Percentiles rank a stretch among this genome's conserved stretches.
Evolutionary conservation across 2,329 filamentous ascomycete species (phyloP).

Genomic region (Massarina eburnea): DNA sequence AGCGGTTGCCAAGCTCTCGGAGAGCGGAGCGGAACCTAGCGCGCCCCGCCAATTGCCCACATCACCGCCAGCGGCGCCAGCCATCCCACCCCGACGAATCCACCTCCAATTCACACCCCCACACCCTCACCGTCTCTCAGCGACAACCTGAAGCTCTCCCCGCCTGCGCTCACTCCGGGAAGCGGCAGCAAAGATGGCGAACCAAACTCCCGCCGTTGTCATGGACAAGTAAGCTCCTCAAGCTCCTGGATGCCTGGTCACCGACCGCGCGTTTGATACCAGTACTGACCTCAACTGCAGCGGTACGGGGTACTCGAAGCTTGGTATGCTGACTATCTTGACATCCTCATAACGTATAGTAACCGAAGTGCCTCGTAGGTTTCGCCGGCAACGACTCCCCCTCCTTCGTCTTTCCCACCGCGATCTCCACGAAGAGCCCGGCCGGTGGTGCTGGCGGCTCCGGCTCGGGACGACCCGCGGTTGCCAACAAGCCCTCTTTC

Average conservation of each 20-base stretch:
- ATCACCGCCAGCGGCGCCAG: slow-evolving; percentile 27
- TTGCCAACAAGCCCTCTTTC: slow-evolving; percentile 94
- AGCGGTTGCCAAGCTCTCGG: slow-evolving; percentile 6
- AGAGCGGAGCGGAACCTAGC: slow-evolving; percentile 29
- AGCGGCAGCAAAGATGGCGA: slow-evolving; percentile 69
- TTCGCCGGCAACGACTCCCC: slow-evolving; percentile 99
- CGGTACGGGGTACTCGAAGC: slow-evolving; percentile 99
- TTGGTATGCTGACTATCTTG: slow-evolving; percentile 65
- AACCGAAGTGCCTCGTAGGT: slow-evolving; percentile 57
- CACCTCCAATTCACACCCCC: slow-evolving; percentile 24
- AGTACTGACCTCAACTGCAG: slow-evolving; percentile 58
- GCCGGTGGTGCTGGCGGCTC: slow-evolving; percentile 70
- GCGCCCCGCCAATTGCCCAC: slow-evolving; percentile 18
- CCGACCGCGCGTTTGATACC: slow-evolving; percentile 30
- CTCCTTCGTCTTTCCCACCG: slow-evolving; percentile 98
- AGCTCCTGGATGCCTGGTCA: slow-evolving; percentile 31
- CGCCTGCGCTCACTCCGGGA: slow-evolving; percentile 13
- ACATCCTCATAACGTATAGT: slow-evolving; percentile 24
- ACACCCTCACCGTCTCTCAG: slow-evolving; percentile 11
- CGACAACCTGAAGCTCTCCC: slow-evolving; percentile 14
- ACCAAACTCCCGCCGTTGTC: slow-evolving; percentile 99
- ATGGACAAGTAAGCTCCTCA: slow-evolving; percentile 99
- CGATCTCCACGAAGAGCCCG: slow-evolving; percentile 90
- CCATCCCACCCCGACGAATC: slow-evolving; percentile 35
- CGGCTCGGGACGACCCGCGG: slow-evolving; percentile 83